Base-by-base conservation (phyloP, 352 stramenopile genomes). In the Albugo laibachii region DNA sequence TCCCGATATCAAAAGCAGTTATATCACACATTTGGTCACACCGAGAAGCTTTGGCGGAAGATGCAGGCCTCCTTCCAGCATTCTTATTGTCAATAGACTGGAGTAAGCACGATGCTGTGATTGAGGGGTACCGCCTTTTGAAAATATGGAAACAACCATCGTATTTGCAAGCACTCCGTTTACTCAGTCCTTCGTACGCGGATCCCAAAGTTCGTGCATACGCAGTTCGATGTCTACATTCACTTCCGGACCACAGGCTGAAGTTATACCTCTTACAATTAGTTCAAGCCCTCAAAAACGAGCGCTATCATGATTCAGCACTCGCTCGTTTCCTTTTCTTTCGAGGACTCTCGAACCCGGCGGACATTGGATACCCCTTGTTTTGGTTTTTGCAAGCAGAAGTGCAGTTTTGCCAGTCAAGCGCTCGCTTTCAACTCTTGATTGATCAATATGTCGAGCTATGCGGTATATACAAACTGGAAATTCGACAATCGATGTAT, bases 201-300 rank as follows among this genome's bases (percentile, higher is more conserved):
- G 85, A 96, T 49, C 85, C 86, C 0, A 93, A 94, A 60, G 80
- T 96, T 10, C 75, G 86, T n/a, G 83, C 85, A 0, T 93, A 93
- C 47, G 86, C 86, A 14, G 86, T 96, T 38, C 75, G 81, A 2
- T 93, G 76, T 50, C 80, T 96, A 49, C 72, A 95, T 40, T 64
- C 63, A 1, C 50, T 96, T 0, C 64, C 72, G 0, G 86, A 96
- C 47, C 67, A 94, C 36, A 75, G 91, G 0, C 61, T 96, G 11
- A 62, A 71, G n/a, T 53, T 92, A 15, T 94, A 87, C 49, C 52
- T 93, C 5, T 68, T 84, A 2, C 80, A 93, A 47, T 69, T 93
- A 5, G 75, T 92, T 0, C 80, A 93, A 27, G 73, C 74, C 6
- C 49, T 88, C 18, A 88, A 92, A 48, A 86, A 88, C 37, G 78